Evolutionary conservation across 2,329 filamentous ascomycete genomes (phyloP).

Genomic region (Scedosporium minutisporum): DNA sequence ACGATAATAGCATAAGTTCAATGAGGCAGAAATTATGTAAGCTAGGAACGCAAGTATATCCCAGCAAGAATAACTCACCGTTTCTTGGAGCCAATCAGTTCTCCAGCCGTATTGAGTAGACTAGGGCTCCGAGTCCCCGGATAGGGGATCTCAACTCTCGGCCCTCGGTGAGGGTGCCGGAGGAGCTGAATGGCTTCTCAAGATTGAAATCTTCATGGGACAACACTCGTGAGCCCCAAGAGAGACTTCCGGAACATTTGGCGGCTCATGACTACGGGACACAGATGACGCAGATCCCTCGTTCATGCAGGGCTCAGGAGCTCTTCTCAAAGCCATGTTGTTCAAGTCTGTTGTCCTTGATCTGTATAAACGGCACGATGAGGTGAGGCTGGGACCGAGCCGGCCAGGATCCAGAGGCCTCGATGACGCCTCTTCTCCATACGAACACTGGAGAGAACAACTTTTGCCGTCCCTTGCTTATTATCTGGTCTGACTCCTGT

Average conservation of each 20-base stretch:
- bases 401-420: background rate
- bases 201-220: background rate
- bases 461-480: background rate
- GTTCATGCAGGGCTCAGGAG: background rate
- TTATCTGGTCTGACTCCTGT: background rate
- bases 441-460: background rate
- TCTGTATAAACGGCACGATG: background rate
- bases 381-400: background rate
- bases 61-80: background rate
- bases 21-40: too few species aligned
- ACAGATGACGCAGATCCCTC: background rate
- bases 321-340: background rate
- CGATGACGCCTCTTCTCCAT: background rate
- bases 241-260: background rate
- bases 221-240: background rate
- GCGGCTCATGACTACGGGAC: background rate
- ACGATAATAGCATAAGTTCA: too few species aligned
- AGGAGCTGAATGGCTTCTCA: background rate
- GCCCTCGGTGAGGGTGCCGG: background rate
- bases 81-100: background rate
- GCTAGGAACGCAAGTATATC: too few species aligned
- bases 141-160: background rate
- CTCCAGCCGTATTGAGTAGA: background rate
- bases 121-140: background rate
- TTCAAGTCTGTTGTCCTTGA: background rate